These are phyloP conservation scores for Filobasidium wieringae DNA, from an alignment of 768 basidiomycete species.

Conservation along the genomic window DNA sequence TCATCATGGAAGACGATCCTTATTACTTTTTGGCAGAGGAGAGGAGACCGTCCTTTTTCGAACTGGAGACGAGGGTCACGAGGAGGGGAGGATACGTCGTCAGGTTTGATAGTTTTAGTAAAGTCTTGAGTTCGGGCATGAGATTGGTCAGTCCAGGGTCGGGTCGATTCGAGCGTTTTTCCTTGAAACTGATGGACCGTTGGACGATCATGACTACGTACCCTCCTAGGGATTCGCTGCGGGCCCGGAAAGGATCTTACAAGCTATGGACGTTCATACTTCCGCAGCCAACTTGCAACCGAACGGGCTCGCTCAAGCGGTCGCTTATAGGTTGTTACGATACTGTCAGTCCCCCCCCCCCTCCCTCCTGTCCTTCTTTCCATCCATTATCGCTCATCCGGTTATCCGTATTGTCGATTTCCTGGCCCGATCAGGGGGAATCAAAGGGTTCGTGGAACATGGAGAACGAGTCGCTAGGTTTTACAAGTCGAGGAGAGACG, in stretches of 20 bases:
- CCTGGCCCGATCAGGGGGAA: constrained; percentile 49
- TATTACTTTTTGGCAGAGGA: constrained; percentile 52
- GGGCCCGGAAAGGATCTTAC: constrained; percentile 57
- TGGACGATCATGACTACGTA: constrained; percentile 65
- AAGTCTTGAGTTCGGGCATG: constrained; percentile 47
- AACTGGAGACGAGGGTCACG: constrained; percentile 56
- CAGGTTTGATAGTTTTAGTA: constrained; percentile 81
- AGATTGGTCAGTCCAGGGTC: constrained; percentile 16
- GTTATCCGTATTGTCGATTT: constrained; percentile 36
- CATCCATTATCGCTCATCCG: constrained; percentile 54
- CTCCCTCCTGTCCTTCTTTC: constrained; percentile 48
- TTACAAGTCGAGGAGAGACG: constrained; percentile 45
- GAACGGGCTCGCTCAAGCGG: constrained; percentile 29
- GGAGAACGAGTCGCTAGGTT: constrained; percentile 54
- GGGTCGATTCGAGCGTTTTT: not conserved
- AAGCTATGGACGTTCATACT: constrained; percentile 55
- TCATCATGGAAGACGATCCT: constrained; percentile 44
- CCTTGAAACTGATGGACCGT: constrained; percentile 40
- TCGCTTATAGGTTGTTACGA: constrained; percentile 25
- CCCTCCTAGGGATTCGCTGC: constrained; percentile 74
- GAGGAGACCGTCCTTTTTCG: constrained; percentile 67
- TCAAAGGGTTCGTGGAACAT: constrained; percentile 61
- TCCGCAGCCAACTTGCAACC: constrained; percentile 45
- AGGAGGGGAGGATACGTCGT: constrained; percentile 62
- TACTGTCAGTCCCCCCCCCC: constrained; percentile 22